These are phyloP conservation scores for Excoecaria cochinchinensis DNA, from an alignment of 345 rosid genomes.

Conservation along the genomic window DNA sequence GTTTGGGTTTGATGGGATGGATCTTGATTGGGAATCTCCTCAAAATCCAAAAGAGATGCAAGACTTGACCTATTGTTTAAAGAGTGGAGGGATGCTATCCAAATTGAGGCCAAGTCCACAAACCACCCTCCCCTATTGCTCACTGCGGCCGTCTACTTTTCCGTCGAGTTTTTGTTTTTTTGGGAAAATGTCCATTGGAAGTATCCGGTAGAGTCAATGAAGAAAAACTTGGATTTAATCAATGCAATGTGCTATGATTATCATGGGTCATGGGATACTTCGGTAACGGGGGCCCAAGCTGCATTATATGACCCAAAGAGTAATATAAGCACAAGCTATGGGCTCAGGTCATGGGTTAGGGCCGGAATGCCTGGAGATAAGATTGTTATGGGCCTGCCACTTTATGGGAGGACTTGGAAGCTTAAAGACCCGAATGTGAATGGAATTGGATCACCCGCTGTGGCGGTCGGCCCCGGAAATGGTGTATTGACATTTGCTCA, in stretches of 20 bases:
- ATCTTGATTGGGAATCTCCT: conserved; percentile 67
- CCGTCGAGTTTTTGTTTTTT: conserved; percentile 40
- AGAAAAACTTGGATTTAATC: conserved; percentile 57
- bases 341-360: conserved; percentile 49
- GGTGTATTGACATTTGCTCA: conserved; percentile 26
- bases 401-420: conserved; percentile 56
- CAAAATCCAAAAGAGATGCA: conserved; percentile 36
- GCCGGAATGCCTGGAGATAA: conserved; percentile 45
- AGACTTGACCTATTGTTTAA: conserved; percentile 27
- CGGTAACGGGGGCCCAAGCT: conserved; percentile 50
- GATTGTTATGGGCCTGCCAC: conserved; percentile 66
- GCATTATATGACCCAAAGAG: conserved; percentile 56
- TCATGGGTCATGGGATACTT: conserved; percentile 46
- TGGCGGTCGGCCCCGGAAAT: conserved; percentile 34
- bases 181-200: conserved; percentile 10
- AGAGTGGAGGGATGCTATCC: conserved; percentile 45
- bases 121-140: conserved; percentile 37
- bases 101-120: conserved; percentile 38
- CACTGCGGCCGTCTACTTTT: conserved; percentile 58
- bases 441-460: conserved; percentile 52
- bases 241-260: conserved; percentile 59
- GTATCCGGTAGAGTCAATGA: conserved; percentile 36
- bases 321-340: conserved; percentile 57
- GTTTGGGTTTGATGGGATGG: conserved; percentile 54
- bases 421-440: conserved; percentile 45